phyloP scores from a whole-genome alignment of 2,329 filamentous ascomycete genomes.

The Geosmithia flava region DNA sequence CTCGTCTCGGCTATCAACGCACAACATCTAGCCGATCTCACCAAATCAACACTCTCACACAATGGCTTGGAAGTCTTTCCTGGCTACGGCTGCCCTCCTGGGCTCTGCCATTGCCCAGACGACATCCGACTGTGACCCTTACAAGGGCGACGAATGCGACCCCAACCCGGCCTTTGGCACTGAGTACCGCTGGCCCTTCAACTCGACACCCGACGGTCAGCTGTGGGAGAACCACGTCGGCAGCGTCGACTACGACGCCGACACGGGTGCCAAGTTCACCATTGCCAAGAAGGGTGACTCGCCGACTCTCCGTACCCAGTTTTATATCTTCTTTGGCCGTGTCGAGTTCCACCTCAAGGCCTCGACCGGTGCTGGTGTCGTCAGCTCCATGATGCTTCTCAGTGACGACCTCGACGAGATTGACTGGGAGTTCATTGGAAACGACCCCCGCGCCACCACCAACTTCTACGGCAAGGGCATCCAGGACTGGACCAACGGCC shows the following conservation, averaged over 20 bases:
- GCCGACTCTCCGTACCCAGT: constrained; percentile 65
- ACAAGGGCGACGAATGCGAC: constrained; percentile 54
- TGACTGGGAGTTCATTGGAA: constrained; percentile 74
- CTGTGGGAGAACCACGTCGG: constrained; percentile 62
- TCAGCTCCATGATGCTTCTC: constrained; percentile 73
- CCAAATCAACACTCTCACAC: background rate
- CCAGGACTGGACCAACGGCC: constrained; percentile 50
- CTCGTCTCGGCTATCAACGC: background rate
- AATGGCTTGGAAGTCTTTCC: constrained; percentile 15
- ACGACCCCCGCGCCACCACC: constrained; percentile 51
- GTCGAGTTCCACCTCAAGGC: constrained; percentile 71
- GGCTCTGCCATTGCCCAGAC: constrained; percentile 56
- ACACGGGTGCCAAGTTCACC: constrained; percentile 58
- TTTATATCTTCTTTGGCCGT: constrained; percentile 78
- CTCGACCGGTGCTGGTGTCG: constrained; percentile 60
- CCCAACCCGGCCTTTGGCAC: constrained; percentile 59
- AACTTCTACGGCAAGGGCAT: constrained; percentile 74
- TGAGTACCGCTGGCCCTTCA: constrained; percentile 51
- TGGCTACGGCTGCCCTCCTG: constrained; percentile 22
- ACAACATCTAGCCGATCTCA: background rate
- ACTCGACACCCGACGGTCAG: constrained; percentile 41
- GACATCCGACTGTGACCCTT: constrained; percentile 64
- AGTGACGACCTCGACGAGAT: constrained; percentile 80
- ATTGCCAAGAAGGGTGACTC: constrained; percentile 60
- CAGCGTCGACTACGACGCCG: constrained; percentile 44